Evolutionary conservation across 352 stramenopile genomes (phyloP).

Genomic region (Globisporangium polare): DNA sequence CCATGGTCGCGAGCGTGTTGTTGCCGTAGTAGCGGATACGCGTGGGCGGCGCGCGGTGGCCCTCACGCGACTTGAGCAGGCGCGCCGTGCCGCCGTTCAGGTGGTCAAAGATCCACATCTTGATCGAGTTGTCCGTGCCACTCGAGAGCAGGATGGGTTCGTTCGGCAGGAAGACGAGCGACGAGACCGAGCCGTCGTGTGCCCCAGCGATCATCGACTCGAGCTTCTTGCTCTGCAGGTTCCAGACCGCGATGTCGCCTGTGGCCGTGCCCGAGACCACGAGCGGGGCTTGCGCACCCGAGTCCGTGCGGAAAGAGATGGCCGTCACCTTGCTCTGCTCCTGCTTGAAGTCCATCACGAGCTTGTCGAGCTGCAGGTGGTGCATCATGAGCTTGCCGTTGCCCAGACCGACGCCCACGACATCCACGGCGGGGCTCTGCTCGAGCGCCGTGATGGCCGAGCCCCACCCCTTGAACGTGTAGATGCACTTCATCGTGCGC

Average conservation of each 20-base stretch:
- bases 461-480: slow-evolving; percentile 76
- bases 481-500: slow-evolving; percentile 85
- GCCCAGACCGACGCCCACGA: slow-evolving; percentile 82
- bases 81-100: slow-evolving; percentile 72
- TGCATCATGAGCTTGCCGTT: slow-evolving; percentile 83
- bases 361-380: slow-evolving; percentile 83
- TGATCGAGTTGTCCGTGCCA: slow-evolving; percentile 89
- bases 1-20: slow-evolving; percentile 82
- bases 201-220: slow-evolving; percentile 74
- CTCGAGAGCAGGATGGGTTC: slow-evolving; percentile 87
- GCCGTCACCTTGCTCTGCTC: slow-evolving; percentile 78
- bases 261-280: slow-evolving; percentile 64
- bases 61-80: slow-evolving; percentile 87
- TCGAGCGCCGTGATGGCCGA: slow-evolving; percentile 70
- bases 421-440: slow-evolving; percentile 87
- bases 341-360: slow-evolving; percentile 77
- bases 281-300: slow-evolving; percentile 47
- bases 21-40: slow-evolving; percentile 90
- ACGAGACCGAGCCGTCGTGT: slow-evolving; percentile 75
- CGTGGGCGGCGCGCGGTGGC: slow-evolving; percentile 80
- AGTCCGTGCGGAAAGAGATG: slow-evolving; percentile 88
- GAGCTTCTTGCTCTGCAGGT: slow-evolving; percentile 85
- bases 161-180: slow-evolving; percentile 80
- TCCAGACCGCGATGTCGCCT: slow-evolving; percentile 89
- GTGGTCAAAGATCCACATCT: slow-evolving; percentile 94